phyloP scores from a whole-genome alignment of 208 protist species.

The Trypanosoma brucei region DNA sequence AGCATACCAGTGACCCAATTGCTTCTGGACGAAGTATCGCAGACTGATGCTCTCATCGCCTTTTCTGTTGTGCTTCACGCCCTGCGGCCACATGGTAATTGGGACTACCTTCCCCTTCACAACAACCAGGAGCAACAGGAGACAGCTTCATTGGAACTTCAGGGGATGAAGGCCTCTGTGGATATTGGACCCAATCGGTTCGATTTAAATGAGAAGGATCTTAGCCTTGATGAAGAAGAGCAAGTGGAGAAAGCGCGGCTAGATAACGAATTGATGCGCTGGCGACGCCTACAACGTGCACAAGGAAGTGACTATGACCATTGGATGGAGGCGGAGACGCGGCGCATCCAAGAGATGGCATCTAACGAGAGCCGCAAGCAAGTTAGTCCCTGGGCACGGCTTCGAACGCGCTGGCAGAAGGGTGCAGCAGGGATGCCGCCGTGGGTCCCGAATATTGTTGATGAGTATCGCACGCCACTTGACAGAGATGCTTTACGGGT shows the following conservation, averaged over 20 bases:
- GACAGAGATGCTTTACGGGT: slow-evolving; percentile 64
- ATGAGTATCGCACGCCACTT: slow-evolving; percentile 80
- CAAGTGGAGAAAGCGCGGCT: slow-evolving; percentile 43
- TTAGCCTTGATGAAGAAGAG: slow-evolving; percentile 83
- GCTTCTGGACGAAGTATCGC: slow-evolving; percentile 53
- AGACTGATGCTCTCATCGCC: slow-evolving; percentile 52
- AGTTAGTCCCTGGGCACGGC: slow-evolving; percentile 40
- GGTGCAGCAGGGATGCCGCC: slow-evolving; percentile 42
- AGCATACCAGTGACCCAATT: slow-evolving; percentile 49
- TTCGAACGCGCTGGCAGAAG: slow-evolving; percentile 7
- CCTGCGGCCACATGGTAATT: slow-evolving; percentile 66
- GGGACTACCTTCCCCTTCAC: slow-evolving; percentile 75
- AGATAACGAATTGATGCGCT: slow-evolving; percentile 67
- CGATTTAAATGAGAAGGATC: slow-evolving; percentile 33
- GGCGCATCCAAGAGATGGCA: slow-evolving; percentile 51
- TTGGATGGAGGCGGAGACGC: slow-evolving; percentile 81
- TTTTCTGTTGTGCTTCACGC: slow-evolving; percentile 72
- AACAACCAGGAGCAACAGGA: slow-evolving; percentile 25
- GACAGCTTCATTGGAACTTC: slow-evolving; percentile 35
- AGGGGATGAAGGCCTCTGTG: slow-evolving; percentile 42
- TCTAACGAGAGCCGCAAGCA: slow-evolving; percentile 29
- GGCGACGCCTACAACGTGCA: slow-evolving; percentile 42
- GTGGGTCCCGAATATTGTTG: slow-evolving; percentile 85
- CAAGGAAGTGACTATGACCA: slow-evolving; percentile 66
- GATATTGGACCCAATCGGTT: slow-evolving; percentile 77